A percentile compares a stretch with the other conserved stretches of the same genome.
Conservation (phyloP, 2,329 filamentous ascomycete species). For the Colletotrichum godetiae region DNA sequence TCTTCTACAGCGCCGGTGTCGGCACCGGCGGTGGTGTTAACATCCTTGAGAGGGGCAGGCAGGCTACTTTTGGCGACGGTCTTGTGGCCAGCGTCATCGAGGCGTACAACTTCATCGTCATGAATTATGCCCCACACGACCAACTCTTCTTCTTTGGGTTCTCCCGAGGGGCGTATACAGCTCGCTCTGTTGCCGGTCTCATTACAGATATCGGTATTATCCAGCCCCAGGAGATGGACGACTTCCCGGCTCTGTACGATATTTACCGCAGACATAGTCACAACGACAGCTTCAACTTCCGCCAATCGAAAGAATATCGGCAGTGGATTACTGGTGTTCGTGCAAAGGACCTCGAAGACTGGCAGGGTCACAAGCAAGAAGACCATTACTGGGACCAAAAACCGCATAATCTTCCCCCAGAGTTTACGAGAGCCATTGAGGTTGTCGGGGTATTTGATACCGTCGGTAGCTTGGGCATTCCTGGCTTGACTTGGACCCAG, state of each 20-base stretch:
- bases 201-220: slow-evolving; percentile 42
- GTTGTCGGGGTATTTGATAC: slow-evolving; percentile 32
- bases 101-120: slow-evolving; percentile 51
- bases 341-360: neutral
- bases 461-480: slow-evolving; percentile 28
- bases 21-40: neutral
- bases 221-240: slow-evolving; percentile 3
- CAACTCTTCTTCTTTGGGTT: slow-evolving; percentile 51
- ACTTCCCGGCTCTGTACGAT: neutral
- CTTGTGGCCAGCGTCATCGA: slow-evolving; percentile 39
- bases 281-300: neutral
- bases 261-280: neutral
- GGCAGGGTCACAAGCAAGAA: neutral
- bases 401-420: neutral
- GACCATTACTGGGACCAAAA: neutral
- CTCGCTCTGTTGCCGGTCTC: slow-evolving; percentile 52
- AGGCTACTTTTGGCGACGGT: slow-evolving; percentile 4
- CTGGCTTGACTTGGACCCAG: neutral
- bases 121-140: slow-evolving; percentile 51
- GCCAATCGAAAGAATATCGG: neutral
- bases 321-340: slow-evolving; percentile 14
- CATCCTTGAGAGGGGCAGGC: neutral
- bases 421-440: slow-evolving; percentile 7
- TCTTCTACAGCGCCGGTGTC: slow-evolving; percentile 4
- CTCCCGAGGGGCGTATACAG: slow-evolving; percentile 53